Percentiles rank a stretch among this genome's conserved stretches.
Conservation (phyloP, 257 asterid species). For the Cynanchum wilfordii region DNA sequence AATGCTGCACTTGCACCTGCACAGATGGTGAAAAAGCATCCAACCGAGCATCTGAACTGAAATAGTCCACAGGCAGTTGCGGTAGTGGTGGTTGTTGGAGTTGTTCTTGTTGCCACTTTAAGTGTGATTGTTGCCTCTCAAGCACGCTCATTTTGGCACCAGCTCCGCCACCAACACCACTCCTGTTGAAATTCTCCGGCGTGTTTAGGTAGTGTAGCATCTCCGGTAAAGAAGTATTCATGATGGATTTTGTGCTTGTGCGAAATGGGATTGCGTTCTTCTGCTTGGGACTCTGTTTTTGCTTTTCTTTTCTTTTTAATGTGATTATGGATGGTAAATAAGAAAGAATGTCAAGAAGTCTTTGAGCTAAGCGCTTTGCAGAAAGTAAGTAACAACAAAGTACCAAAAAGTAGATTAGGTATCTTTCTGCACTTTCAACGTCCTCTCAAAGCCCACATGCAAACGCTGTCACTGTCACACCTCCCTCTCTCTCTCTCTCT, state of each 20-base stretch:
- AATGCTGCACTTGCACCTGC: constrained; percentile 26
- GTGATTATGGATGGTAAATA: not conserved
- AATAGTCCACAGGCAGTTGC: constrained; percentile 19
- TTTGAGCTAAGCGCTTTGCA: constrained; percentile 5
- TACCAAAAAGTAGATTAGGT: constrained; percentile 23
- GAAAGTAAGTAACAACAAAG: constrained; percentile 23
- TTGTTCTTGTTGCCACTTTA: constrained; percentile 46
- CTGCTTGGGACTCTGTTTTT: not conserved
- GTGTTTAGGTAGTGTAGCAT: constrained; percentile 34
- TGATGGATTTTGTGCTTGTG: constrained; percentile 5
- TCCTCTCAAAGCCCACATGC: constrained; percentile 26
- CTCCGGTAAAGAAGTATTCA: constrained; percentile 37
- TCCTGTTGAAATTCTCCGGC: constrained; percentile 20
- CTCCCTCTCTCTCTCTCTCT: not conserved
- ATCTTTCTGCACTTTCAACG: constrained; percentile 26
- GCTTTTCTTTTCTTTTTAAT: too few species aligned
- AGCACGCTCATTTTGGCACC: constrained; percentile 38
- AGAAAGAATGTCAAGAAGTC: not conserved
- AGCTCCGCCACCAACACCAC: constrained; percentile 9
- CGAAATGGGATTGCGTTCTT: not conserved
- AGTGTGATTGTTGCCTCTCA: constrained; percentile 39
- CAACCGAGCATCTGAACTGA: constrained; percentile 27
- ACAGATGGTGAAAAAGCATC: constrained; percentile 9
- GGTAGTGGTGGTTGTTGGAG: constrained; percentile 13
- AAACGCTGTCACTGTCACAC: constrained; percentile 12